These are phyloP conservation scores for Quercus rubra DNA, from an alignment of 306 rosid genomes.

Conservation along the genomic window DNA sequence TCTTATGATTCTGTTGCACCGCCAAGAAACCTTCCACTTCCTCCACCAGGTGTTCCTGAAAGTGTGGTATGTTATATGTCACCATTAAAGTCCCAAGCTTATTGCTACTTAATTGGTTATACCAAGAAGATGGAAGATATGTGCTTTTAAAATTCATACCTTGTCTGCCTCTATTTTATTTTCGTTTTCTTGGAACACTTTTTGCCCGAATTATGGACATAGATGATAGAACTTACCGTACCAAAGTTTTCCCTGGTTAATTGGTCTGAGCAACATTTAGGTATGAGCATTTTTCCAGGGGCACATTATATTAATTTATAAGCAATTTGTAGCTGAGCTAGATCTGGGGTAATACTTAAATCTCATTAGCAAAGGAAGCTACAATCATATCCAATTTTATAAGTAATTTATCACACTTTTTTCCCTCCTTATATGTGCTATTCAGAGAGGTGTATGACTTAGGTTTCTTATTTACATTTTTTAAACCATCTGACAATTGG, in stretches of 20 bases:
- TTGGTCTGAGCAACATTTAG: background rate
- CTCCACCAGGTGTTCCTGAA: slow-evolving; percentile 92
- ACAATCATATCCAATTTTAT: background rate
- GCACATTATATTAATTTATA: background rate
- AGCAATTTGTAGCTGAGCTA: background rate
- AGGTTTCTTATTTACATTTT: background rate
- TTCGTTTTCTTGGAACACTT: background rate
- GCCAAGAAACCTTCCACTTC: slow-evolving; percentile 78
- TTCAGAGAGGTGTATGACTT: background rate
- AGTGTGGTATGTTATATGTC: slow-evolving; percentile 74
- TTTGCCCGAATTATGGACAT: background rate
- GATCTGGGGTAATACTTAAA: no score
- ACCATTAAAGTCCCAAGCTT: background rate
- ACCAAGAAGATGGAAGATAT: no score
- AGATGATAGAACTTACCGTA: background rate
- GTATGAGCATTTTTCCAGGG: no score
- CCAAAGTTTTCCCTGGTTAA: background rate
- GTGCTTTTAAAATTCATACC: no score
- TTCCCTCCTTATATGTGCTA: background rate
- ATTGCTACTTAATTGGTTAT: background rate
- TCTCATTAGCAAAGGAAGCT: background rate
- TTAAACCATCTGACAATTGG: background rate
- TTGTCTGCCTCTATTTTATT: background rate
- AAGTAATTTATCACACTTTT: background rate
- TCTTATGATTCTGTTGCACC: slow-evolving; percentile 47